Evolutionary conservation across 1,284 basidiomycete species (phyloP).

Genomic region (Thecaphora frezii): DNA sequence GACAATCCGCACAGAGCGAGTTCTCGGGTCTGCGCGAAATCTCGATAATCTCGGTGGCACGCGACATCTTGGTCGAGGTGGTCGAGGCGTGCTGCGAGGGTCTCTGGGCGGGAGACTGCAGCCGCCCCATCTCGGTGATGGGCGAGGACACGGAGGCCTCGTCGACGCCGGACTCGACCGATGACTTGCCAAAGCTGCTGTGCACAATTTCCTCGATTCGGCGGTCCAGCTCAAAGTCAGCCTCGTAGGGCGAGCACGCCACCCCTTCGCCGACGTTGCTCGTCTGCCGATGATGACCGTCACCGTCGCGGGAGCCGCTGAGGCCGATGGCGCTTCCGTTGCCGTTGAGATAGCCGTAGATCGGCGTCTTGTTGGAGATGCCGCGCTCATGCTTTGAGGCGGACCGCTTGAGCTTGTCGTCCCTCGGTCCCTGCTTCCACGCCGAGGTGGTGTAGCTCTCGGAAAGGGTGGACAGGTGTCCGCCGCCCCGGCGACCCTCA

Average conservation of each 20-base stretch:
- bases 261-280: slow-evolving; percentile 9
- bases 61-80: slow-evolving; percentile 21
- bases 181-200: slow-evolving; percentile 27
- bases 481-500: slow-evolving; percentile 3
- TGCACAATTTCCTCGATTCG: slow-evolving; percentile 48
- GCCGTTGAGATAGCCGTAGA: slow-evolving; percentile 39
- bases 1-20: slow-evolving; percentile 62
- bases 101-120: slow-evolving; percentile 1
- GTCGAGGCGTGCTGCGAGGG: not conserved
- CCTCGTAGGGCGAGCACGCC: slow-evolving; percentile 12
- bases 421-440: slow-evolving; percentile 13
- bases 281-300: not conserved
- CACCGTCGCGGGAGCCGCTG: slow-evolving; percentile 5
- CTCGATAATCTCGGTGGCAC: slow-evolving; percentile 49
- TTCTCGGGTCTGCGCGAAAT: slow-evolving; percentile 60
- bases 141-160: not conserved
- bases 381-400: slow-evolving; percentile 24
- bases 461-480: slow-evolving; percentile 24
- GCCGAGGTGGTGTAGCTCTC: slow-evolving; percentile 20
- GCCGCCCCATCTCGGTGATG: slow-evolving; percentile 19
- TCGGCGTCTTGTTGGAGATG: slow-evolving; percentile 55
- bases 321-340: slow-evolving; percentile 10
- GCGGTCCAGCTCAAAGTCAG: slow-evolving; percentile 42
- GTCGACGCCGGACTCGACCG: not conserved
- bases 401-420: not conserved